These are phyloP conservation scores for Trametes sanguinea DNA, from an alignment of 768 basidiomycete species.

Conservation along the genomic window DNA sequence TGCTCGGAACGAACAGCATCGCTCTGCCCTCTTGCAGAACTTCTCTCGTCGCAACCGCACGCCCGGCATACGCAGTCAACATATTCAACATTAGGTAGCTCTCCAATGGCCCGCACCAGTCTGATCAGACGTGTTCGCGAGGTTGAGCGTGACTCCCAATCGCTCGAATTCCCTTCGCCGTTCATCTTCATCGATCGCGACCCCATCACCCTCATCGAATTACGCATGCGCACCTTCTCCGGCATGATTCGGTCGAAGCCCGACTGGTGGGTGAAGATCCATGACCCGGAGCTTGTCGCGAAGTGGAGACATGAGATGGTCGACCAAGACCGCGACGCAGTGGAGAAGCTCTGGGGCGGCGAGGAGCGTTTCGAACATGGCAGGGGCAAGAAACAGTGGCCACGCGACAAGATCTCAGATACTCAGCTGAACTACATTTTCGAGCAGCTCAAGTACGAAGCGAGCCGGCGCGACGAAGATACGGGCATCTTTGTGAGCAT, in stretches of 20 bases:
- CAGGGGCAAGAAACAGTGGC: background rate
- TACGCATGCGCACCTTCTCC: conserved; percentile 10
- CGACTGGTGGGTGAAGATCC: conserved; percentile 10
- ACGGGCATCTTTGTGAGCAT: conserved; percentile 11
- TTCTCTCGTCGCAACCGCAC: too few species aligned
- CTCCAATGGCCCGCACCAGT: too few species aligned
- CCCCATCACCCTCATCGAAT: conserved; percentile 11
- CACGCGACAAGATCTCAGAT: background rate
- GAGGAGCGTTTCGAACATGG: background rate
- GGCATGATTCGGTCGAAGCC: conserved; percentile 7
- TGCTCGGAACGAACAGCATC: too few species aligned
- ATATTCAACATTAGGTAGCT: too few species aligned
- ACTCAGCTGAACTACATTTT: conserved; percentile 10
- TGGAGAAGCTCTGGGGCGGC: conserved; percentile 2
- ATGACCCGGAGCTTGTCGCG: background rate
- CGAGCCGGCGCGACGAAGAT: background rate
- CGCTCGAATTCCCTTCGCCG: background rate
- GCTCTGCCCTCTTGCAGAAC: too few species aligned
- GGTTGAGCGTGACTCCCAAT: too few species aligned
- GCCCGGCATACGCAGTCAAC: too few species aligned
- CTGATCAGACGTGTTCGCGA: too few species aligned
- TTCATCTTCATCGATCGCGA: background rate
- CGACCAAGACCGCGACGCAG: conserved; percentile 2
- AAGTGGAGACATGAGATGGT: conserved; percentile 14
- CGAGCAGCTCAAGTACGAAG: conserved; percentile 6